Evolutionary conservation across 495 filamentous ascomycete species (phyloP).

Genomic region (Aspergillus mulundensis): DNA sequence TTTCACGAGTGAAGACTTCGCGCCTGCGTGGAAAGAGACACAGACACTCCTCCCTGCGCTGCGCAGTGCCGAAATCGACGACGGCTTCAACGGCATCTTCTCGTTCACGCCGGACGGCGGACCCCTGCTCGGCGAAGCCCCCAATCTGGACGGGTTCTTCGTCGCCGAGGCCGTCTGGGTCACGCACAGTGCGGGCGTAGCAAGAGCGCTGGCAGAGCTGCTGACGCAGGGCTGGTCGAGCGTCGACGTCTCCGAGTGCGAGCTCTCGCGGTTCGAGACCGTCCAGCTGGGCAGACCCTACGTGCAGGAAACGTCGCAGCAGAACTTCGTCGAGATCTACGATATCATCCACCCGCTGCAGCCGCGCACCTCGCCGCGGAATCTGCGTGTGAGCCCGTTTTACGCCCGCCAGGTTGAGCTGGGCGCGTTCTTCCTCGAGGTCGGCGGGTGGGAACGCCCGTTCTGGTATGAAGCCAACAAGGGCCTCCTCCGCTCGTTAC

Average conservation of each 20-base stretch:
- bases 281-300: constrained; percentile 42
- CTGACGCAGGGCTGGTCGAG: constrained; percentile 42
- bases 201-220: constrained; percentile 44
- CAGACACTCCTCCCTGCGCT: constrained; percentile 41
- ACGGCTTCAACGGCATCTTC: constrained; percentile 52
- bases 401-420: constrained; percentile 41
- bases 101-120: constrained; percentile 53
- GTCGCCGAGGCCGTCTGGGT: constrained; percentile 55
- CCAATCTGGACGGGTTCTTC: constrained; percentile 47
- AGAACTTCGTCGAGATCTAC: constrained; percentile 52
- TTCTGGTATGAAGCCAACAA: constrained; percentile 50
- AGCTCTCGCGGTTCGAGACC: constrained; percentile 48
- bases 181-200: constrained; percentile 51
- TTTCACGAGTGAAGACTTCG: constrained; percentile 47
- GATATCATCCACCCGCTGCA: constrained; percentile 50
- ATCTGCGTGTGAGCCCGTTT: constrained; percentile 45
- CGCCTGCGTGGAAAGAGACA: constrained; percentile 44
- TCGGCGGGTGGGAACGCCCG: constrained; percentile 48
- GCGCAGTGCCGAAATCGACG: constrained; percentile 35
- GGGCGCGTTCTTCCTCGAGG: constrained; percentile 46
- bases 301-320: constrained; percentile 43
- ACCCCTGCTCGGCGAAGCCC: constrained; percentile 43
- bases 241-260: constrained; percentile 46
- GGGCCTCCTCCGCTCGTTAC: constrained; percentile 35
- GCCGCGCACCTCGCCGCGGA: constrained; percentile 42